Percentiles rank a stretch among this genome's conserved stretches.
Evolutionary conservation across 306 rosid genomes (phyloP).

Genomic region (Sphenostylis stenocarpa): DNA sequence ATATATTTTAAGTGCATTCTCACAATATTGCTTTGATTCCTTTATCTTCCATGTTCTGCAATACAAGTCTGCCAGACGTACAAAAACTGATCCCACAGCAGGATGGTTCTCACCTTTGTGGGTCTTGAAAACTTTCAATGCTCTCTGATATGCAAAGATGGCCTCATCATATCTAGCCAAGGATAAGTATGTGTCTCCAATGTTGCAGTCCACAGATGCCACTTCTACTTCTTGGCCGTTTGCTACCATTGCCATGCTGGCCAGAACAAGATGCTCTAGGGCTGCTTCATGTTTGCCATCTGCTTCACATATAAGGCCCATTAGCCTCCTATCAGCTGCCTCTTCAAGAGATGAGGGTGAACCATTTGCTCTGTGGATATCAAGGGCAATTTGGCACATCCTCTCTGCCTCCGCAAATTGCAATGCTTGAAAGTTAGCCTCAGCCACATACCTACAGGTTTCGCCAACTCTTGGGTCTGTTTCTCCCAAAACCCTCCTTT

Average conservation of each 20-base stretch:
- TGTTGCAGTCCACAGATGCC: constrained; percentile 86
- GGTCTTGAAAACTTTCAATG: constrained; percentile 73
- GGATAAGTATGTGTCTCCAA: constrained; percentile 83
- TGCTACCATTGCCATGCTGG: constrained; percentile 87
- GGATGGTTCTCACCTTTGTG: constrained; percentile 94
- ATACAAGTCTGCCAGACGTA: constrained; percentile 86
- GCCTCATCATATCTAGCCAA: constrained; percentile 88
- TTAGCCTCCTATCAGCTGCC: constrained; percentile 89
- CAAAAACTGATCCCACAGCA: constrained; percentile 70
- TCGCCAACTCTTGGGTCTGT: constrained; percentile 84
- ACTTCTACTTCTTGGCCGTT: constrained; percentile 88
- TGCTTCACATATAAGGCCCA: constrained; percentile 95
- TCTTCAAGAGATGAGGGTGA: constrained; percentile 79
- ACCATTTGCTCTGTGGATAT: constrained; percentile 71
- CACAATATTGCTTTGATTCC: constrained; percentile 83
- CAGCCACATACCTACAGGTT: constrained; percentile 90
- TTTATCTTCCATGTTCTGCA: constrained; percentile 69
- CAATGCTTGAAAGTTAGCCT: constrained; percentile 88
- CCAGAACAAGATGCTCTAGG: constrained; percentile 84
- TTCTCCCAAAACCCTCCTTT: constrained; percentile 74
- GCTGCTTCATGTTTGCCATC: constrained; percentile 92
- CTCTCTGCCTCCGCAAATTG: constrained; percentile 82
- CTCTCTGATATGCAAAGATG: constrained; percentile 77
- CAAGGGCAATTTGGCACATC: constrained; percentile 82
- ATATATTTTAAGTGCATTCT: constrained; percentile 79